Base-by-base conservation (phyloP, 192 early-diverging fungal genomes). In the Backusella westeae region DNA sequence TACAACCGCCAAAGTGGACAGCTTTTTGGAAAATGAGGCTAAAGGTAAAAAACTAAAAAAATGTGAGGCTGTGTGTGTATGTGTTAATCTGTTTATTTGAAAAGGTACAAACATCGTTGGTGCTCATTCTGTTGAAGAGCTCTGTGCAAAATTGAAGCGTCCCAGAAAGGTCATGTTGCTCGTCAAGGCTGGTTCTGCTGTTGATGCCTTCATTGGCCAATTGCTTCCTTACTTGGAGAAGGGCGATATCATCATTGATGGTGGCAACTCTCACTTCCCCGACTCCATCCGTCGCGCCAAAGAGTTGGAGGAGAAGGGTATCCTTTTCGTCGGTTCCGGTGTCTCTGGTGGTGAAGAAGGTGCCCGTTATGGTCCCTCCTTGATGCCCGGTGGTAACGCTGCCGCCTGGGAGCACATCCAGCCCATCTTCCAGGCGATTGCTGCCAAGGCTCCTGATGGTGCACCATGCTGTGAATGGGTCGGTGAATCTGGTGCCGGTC, bases 291-390 rank as follows among this genome's bases (percentile, higher is more conserved):
- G 96, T 71, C 92, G 97, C 76, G 87, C 88, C 82, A 94, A 96
- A 84, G 87, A 97, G 35, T 86, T 98, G 78, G 92, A 94, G 77
- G 86, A 85, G 76, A 96, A 96, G 88, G 96, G 95, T 73, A 89
- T 98, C 78, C 85, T 96, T 69, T 99, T 96, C 88, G 94, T 99
- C 44, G 97, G 97, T 66, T 91, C 91, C 78, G 97, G 97, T 90
- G 97, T 99, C 66, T 99, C 97, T 79, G 97, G 97, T 80, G 97
- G 97, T 86, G 97, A 99, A 83, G 96, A 98, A 83, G 97, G 97
- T 86, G 97, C 97, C 52, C 96, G 97, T 78, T 90, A 93, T 78
- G 97, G 97, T 53, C 97, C 97, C 75, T 94, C 92, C 73, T 85
- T 99, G 71, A 99, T 99, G 97, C 97, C 97, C 73, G 97, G 97